Evolutionary conservation across 805 yeast species (phyloP).

Genomic region (Tetrapisispora iriomotensis): DNA sequence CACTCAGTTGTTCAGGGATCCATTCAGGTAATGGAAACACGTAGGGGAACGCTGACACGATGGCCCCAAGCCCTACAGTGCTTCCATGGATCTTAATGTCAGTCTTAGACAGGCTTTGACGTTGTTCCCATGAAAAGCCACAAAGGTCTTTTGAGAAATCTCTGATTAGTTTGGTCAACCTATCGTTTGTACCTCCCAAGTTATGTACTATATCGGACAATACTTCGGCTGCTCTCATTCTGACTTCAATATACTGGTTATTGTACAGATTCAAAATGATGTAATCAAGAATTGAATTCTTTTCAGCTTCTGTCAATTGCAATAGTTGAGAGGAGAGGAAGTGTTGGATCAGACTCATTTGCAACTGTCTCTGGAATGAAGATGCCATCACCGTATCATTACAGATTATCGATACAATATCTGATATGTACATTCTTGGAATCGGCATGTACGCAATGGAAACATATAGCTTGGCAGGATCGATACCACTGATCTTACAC

Average conservation of each 20-base stretch:
- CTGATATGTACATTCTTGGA: conserved; percentile 33
- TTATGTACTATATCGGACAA: conserved; percentile 69
- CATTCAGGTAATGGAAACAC: conserved; percentile 81
- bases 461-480: conserved; percentile 39
- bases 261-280: conserved; percentile 42
- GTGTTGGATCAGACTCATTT: conserved; percentile 57
- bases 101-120: conserved; percentile 30
- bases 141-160: conserved; percentile 3
- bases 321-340: conserved; percentile 61
- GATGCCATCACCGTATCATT: conserved; percentile 32
- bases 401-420: conserved; percentile 37
- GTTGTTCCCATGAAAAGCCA: conserved; percentile 14
- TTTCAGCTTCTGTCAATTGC: conserved; percentile 38
- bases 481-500: conserved; percentile 54
- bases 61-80: conserved; percentile 75
- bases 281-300: conserved; percentile 39
- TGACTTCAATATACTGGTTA: conserved; percentile 58
- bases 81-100: conserved; percentile 63
- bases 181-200: conserved; percentile 30
- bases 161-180: neutral
- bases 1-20: conserved; percentile 65
- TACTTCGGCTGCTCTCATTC: conserved; percentile 60
- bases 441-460: conserved; percentile 40
- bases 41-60: conserved; percentile 82
- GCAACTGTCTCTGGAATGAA: conserved; percentile 53